A percentile compares a stretch with the other conserved stretches of the same genome.
These are phyloP conservation scores for Candida ipomoeae DNA, from an alignment of 805 yeast genomes.

Conservation along the genomic window DNA sequence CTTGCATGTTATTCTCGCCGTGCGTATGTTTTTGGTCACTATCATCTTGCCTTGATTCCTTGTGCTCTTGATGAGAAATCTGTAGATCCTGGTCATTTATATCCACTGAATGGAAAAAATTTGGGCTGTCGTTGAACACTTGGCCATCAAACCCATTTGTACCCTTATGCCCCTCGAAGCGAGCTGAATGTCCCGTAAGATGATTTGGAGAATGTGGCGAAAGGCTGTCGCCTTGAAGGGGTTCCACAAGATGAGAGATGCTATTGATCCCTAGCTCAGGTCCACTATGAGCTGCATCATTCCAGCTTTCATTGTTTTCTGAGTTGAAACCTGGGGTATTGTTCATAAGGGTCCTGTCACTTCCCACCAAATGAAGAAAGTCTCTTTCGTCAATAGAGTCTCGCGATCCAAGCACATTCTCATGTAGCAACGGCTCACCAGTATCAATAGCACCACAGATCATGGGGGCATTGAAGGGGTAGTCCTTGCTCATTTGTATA, in stretches of 20 bases:
- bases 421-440: background rate
- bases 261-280: background rate
- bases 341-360: background rate
- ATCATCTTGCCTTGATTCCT: background rate
- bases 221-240: background rate
- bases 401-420: background rate
- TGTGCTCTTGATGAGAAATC: background rate
- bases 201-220: background rate
- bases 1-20: background rate
- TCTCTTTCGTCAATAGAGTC: background rate
- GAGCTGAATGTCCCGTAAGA: background rate
- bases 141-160: constrained; percentile 11
- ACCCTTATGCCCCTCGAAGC: background rate
- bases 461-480: constrained; percentile 1
- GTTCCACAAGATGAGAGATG: background rate
- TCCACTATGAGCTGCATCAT: background rate
- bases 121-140: constrained; percentile 16
- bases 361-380: constrained; percentile 1
- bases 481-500: constrained; percentile 31
- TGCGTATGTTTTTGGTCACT: background rate
- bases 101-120: constrained; percentile 17
- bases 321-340: background rate
- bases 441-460: background rate
- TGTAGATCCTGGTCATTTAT: background rate
- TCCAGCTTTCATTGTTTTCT: constrained; percentile 1